Percentiles rank a stretch among this genome's conserved stretches.
Conservation (phyloP, 2,329 filamentous ascomycete genomes). For the Botryotinia convoluta region DNA sequence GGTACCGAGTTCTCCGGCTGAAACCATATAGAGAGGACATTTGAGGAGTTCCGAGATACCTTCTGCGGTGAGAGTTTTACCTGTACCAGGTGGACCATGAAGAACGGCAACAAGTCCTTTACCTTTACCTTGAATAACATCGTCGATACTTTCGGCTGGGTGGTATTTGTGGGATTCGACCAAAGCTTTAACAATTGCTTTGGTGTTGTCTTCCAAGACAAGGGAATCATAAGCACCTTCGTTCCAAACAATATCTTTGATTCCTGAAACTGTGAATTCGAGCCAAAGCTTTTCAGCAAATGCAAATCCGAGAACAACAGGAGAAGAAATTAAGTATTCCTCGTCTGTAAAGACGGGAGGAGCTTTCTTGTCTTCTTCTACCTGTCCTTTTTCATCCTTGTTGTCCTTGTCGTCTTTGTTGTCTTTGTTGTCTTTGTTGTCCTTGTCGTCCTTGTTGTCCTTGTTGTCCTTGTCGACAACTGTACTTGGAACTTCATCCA, state of each 20-base stretch:
- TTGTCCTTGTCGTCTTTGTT: constrained; percentile 30
- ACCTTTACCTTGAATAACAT: constrained; percentile 79
- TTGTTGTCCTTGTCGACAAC: constrained; percentile 30
- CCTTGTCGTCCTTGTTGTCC: constrained; percentile 28
- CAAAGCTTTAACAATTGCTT: constrained; percentile 72
- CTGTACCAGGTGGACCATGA: constrained; percentile 81
- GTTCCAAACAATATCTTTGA: constrained; percentile 83
- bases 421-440: constrained; percentile 29
- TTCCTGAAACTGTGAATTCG: constrained; percentile 76
- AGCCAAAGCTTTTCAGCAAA: constrained; percentile 90
- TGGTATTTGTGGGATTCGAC: constrained; percentile 84
- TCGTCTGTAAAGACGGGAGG: constrained; percentile 69
- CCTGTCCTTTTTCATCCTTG: not conserved
- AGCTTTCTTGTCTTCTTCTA: constrained; percentile 37
- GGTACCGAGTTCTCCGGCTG: constrained; percentile 77
- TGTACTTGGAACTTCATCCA: constrained; percentile 50
- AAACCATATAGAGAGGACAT: constrained; percentile 80
- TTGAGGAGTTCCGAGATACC: constrained; percentile 80
- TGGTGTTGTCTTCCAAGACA: constrained; percentile 63
- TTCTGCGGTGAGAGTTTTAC: constrained; percentile 85
- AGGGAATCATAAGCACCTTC: constrained; percentile 77
- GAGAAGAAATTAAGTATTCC: constrained; percentile 78
- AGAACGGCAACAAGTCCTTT: constrained; percentile 80
- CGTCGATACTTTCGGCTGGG: constrained; percentile 77
- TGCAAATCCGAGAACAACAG: constrained; percentile 81